A percentile compares a stretch with the other conserved stretches of the same genome.
Evolutionary conservation across 177 flowering plant species (phyloP).

Genomic region (Tripterygium wilfordii): DNA sequence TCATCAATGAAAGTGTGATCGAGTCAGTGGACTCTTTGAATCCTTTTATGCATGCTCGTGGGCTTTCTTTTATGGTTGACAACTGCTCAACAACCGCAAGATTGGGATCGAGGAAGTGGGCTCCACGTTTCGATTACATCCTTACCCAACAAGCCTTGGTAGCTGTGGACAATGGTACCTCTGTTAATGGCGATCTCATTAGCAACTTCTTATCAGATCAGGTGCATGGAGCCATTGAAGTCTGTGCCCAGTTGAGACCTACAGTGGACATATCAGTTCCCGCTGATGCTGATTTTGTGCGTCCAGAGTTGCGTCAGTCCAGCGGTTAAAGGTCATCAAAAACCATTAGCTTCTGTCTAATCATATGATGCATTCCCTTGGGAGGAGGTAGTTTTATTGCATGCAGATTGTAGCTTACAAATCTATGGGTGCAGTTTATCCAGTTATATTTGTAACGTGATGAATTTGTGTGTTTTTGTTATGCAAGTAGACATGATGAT

Average conservation of each 20-base stretch:
- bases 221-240: slow-evolving; percentile 78
- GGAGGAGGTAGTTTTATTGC: no score
- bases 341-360: no score
- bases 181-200: slow-evolving; percentile 66
- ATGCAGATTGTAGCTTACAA: no score
- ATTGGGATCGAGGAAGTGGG: slow-evolving; percentile 96
- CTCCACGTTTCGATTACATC: slow-evolving; percentile 88
- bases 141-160: slow-evolving; percentile 80
- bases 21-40: slow-evolving; percentile 88
- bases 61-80: slow-evolving; percentile 91
- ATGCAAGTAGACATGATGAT: no score
- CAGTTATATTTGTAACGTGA: no score
- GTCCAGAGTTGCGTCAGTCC: slow-evolving; percentile 71
- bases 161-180: slow-evolving; percentile 56
- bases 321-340: no score
- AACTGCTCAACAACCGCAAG: slow-evolving; percentile 95
- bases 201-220: slow-evolving; percentile 81
- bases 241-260: slow-evolving; percentile 74
- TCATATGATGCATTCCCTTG: no score
- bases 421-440: no score
- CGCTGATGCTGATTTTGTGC: slow-evolving; percentile 83
- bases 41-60: slow-evolving; percentile 96
- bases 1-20: slow-evolving; percentile 84
- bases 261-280: slow-evolving; percentile 87
- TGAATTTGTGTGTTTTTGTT: no score